Evolutionary conservation across 176 grass and related monocot species (phyloP).

Genomic region (Zoysia japonica): DNA sequence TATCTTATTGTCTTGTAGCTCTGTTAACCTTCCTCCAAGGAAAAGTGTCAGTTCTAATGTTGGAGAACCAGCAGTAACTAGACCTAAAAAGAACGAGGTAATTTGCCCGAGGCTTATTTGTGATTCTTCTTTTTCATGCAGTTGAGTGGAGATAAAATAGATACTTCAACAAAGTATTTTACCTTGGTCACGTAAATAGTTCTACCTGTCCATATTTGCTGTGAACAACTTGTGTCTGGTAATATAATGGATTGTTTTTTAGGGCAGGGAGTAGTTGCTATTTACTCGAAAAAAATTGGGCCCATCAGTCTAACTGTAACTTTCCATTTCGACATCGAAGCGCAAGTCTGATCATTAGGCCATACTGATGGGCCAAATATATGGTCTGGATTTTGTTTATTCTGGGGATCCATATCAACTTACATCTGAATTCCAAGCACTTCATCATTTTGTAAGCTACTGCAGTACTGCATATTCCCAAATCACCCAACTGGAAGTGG

Average conservation of each 20-base stretch:
- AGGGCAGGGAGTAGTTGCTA: neutral
- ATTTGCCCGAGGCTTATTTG: neutral
- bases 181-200: neutral
- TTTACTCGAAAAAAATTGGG: neutral
- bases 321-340: neutral
- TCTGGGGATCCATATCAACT: neutral
- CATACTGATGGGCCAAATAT: neutral
- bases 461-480: neutral
- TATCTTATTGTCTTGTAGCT: slow-evolving; percentile 47
- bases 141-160: neutral
- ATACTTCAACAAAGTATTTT: neutral
- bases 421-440: slow-evolving; percentile 15
- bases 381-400: neutral
- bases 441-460: slow-evolving; percentile 14
- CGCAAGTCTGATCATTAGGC: neutral
- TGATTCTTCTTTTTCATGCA: neutral
- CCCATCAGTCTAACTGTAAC: neutral
- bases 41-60: slow-evolving; percentile 52
- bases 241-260: neutral
- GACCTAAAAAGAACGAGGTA: slow-evolving; percentile 64
- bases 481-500: neutral
- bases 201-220: neutral
- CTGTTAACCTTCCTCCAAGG: slow-evolving; percentile 60
- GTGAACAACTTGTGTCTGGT: neutral
- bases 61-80: slow-evolving; percentile 35